Evolutionary conservation across 2,329 filamentous ascomycete genomes (phyloP), one percentile per base, ranked within the genome.

Genomic region (Phialophora expanda): DNA sequence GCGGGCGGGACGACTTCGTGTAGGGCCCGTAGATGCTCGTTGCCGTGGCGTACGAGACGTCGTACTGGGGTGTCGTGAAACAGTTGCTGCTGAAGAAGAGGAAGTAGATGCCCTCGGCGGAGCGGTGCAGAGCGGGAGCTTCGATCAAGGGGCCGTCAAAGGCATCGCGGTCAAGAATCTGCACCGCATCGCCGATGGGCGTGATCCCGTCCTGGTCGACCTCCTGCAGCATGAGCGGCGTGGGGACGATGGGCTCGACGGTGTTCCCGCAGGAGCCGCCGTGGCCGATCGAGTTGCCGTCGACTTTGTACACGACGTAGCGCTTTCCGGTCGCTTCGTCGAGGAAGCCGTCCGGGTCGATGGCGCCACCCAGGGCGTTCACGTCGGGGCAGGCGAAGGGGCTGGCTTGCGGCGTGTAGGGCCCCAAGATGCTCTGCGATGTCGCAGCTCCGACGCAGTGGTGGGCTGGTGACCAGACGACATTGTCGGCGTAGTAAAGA

Each of bases 261-360:
- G 81, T 84, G 66, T 82, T 80, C 59, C 77, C 77, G 72, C 82
- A 84, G 63, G 77, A 74, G 1, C 82, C 82, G 44, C 81, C 81
- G 66, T 79, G 72, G 20, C 80, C 80, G 41, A 84, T 75, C 64
- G 79, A 80, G 75, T 89, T 90, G 44, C 87, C 87, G 74, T 90
- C 88, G 28, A 89, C 79, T 75, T 90, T 90, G 78, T 88, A 90
- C 9, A 85, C 77, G 4, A 90, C 80, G 73, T 88, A 90, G 5
- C 83, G 81, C 34, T 75, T 80, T 32, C 84, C 84, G 51, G 83
- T 81, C 17, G 62, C 55, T 11, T 74, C 73, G 72, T 90, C 87
- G 11, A 77, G 71, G 75, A 89, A 90, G 3, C 85, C 86, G 0
- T 84, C 79, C 0, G 87, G 79, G 71, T 90, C 88, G 71, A 90